Conservation (phyloP, 306 rosid genomes). For the Hippophae gyantsensis region DNA sequence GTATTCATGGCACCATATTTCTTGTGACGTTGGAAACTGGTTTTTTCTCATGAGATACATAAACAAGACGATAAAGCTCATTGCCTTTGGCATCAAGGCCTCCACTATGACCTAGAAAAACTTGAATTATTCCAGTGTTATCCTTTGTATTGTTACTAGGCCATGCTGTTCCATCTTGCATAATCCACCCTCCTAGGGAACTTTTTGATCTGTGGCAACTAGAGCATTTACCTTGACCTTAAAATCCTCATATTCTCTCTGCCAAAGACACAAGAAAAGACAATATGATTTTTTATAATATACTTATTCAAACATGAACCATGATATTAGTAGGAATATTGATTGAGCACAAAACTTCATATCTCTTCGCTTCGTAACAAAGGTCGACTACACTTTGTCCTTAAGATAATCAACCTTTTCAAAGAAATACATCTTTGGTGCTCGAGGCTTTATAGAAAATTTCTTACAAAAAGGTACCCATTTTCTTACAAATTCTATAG, state of each 20-base stretch:
- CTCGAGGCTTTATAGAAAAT: conserved; percentile 71
- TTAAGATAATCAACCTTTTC: conserved; percentile 89
- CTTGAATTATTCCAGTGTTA: conserved; percentile 97
- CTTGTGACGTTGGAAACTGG: conserved; percentile 88
- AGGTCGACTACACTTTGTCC: conserved; percentile 95
- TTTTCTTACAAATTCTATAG: conserved; percentile 83
- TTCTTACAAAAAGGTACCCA: conserved; percentile 98
- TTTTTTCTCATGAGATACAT: conserved; percentile 92
- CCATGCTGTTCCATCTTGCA: conserved; percentile 99
- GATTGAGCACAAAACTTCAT: conserved; percentile 59
- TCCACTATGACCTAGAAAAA: conserved; percentile 89
- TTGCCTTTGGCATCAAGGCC: conserved; percentile 86
- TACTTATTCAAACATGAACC: neutral
- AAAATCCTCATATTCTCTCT: conserved; percentile 96
- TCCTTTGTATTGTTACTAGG: conserved; percentile 93
- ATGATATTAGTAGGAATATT: neutral
- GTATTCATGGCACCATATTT: conserved; percentile 98
- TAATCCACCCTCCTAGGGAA: conserved; percentile 93
- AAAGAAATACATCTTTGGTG: conserved; percentile 77
- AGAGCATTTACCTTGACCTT: conserved; percentile 81
- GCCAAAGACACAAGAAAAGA: conserved; percentile 18
- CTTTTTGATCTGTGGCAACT: conserved; percentile 81
- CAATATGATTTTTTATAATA: neutral
- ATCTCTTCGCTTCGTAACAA: conserved; percentile 85
- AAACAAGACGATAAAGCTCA: conserved; percentile 88